Evolutionary conservation across 1,284 basidiomycete genomes (phyloP).

Genomic region (Tilletia setariae): DNA sequence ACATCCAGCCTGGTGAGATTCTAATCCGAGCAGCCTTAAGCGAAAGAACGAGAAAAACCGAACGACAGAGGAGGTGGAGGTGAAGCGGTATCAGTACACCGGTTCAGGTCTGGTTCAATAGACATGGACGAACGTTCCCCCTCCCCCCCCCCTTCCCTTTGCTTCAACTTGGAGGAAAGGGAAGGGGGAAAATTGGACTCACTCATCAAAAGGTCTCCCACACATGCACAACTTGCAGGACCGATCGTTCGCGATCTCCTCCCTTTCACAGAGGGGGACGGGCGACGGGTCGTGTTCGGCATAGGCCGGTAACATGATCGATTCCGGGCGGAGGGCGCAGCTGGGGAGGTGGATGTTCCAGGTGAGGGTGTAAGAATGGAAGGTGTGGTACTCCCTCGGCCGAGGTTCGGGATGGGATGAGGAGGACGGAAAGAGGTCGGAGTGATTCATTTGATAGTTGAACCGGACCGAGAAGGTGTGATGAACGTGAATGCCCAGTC

Average conservation of each 20-base stretch:
- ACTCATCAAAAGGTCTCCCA: neutral
- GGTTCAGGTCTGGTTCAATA: too few species aligned
- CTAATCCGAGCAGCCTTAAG: too few species aligned
- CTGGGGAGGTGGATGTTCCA: conserved; percentile 5
- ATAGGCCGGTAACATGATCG: neutral
- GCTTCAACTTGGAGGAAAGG: too few species aligned
- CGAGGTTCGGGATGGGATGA: neutral
- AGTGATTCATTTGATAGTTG: neutral
- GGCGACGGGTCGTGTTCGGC: neutral
- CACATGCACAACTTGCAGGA: conserved; percentile 1
- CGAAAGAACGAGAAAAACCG: too few species aligned
- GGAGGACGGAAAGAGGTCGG: neutral
- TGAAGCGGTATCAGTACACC: too few species aligned
- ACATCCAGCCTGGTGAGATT: too few species aligned
- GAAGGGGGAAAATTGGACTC: neutral
- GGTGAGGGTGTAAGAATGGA: neutral
- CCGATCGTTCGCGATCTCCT: conserved; percentile 2
- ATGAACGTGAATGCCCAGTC: neutral
- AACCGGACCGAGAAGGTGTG: neutral
- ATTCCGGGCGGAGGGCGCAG: conserved; percentile 4
- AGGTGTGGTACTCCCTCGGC: neutral
- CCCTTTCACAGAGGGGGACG: neutral
- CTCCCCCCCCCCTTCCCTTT: too few species aligned
- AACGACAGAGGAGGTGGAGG: too few species aligned
- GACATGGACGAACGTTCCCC: too few species aligned